Percentiles rank a stretch among this genome's conserved stretches.
These are phyloP conservation scores for Microsporum audouinii DNA, from an alignment of 2,329 filamentous ascomycete genomes.

Conservation along the genomic window DNA sequence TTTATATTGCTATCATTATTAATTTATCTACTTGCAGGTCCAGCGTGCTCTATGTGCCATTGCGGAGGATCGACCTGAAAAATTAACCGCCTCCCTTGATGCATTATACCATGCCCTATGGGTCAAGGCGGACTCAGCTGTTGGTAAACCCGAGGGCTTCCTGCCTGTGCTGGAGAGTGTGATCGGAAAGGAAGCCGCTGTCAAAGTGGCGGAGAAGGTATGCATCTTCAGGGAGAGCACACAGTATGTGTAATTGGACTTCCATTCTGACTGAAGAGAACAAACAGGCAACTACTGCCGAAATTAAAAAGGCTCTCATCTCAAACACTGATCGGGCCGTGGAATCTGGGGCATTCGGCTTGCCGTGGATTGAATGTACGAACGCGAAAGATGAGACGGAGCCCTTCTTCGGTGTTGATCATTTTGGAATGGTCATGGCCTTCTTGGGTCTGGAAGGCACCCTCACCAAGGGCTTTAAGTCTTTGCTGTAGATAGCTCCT, in stretches of 20 bases:
- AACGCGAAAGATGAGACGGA: slow-evolving; percentile 44
- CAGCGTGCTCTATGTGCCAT: slow-evolving; percentile 45
- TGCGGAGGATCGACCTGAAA: slow-evolving; percentile 27
- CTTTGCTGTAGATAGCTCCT: slow-evolving; percentile 17
- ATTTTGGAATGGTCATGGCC: slow-evolving; percentile 44
- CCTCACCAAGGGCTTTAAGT: slow-evolving; percentile 22
- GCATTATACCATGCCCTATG: slow-evolving; percentile 43
- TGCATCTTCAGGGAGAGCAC: background rate
- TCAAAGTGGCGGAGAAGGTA: slow-evolving; percentile 34
- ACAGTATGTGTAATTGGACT: slow-evolving; percentile 1
- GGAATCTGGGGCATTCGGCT: slow-evolving; percentile 46
- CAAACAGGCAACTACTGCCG: slow-evolving; percentile 20
- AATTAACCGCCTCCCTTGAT: slow-evolving; percentile 32
- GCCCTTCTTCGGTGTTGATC: slow-evolving; percentile 50
- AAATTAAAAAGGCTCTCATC: slow-evolving; percentile 38
- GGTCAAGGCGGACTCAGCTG: slow-evolving; percentile 36
- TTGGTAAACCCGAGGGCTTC: slow-evolving; percentile 37
- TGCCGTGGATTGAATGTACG: slow-evolving; percentile 49
- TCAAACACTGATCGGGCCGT: slow-evolving; percentile 44
- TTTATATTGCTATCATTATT: background rate
- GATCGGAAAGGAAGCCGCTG: slow-evolving; percentile 36
- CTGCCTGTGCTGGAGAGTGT: slow-evolving; percentile 34
- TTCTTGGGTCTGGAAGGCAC: slow-evolving; percentile 41
- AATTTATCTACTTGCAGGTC: slow-evolving; percentile 15
- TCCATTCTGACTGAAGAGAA: slow-evolving; percentile 1